Base-by-base conservation (phyloP, 2,329 filamentous ascomycete species). In the Chaetomiaceae sp. region DNA sequence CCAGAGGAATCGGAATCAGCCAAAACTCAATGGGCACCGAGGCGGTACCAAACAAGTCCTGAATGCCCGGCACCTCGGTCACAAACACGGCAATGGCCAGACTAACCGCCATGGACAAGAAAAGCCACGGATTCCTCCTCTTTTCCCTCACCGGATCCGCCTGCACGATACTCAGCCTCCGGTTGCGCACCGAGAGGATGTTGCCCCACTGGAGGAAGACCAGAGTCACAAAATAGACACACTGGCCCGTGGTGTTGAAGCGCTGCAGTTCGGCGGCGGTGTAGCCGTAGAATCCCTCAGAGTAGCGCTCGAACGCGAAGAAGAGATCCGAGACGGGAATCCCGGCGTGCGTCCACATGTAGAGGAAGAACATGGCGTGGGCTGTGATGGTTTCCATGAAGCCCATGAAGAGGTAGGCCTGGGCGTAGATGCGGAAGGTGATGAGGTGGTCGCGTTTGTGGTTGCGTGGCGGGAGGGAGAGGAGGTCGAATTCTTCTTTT, bases 341-440 rank as follows among this genome's bases (percentile, higher is more conserved):
- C 6, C 72, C 33, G 27, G 48, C 69, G 38, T 74, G 63, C 12
- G 64, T 69, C 65, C 71, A 78, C 69, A 75, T 72, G 68, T 80
- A 81, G 0, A 79, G 58, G 67, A 79, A 81, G 64, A 75, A 80
- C 77, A 81, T 80, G 57, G 72, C 55, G 51, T 79, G 76, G 0
- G 78, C 76, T 4, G 66, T 71, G 50, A 75, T 53, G 0, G 77
- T 75, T 56, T 81, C 78, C 69, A 80, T 74, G 33, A 73, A 70
- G 27, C 78, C 78, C 2, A 74, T 73, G 56, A 81, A 78, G 3
- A 79, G 69, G 57, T 81, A 81, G 0, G 76, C 70, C 45, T 81
- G 78, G 1, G 65, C 68, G 61, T 79, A 80, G 44, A 80, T 77
- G 61, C 74, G 74, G 46, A 71, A 49, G 61, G 73, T 79, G 68